phyloP scores from a whole-genome alignment of 2,329 filamentous ascomycete species.

The Parafenestella ontariensis region DNA sequence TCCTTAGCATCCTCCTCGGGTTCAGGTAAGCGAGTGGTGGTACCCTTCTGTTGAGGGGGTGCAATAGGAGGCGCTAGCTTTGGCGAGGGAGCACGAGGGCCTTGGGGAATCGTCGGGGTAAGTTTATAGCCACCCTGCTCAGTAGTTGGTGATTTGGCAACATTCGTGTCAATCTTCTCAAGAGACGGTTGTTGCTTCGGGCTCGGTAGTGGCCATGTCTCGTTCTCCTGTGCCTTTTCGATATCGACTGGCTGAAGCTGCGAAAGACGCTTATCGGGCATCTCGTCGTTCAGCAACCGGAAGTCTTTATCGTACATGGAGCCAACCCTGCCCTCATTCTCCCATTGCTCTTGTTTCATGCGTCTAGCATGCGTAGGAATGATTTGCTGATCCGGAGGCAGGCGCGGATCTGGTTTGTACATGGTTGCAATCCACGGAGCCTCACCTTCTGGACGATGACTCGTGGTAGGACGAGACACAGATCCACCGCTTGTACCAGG shows the following conservation, averaged over 20 bases:
- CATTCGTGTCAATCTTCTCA: slow-evolving; percentile 31
- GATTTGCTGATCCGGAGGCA: slow-evolving; percentile 94
- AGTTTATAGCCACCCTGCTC: slow-evolving; percentile 57
- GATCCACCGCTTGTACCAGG: slow-evolving; percentile 69
- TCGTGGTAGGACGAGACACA: slow-evolving; percentile 61
- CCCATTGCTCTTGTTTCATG: slow-evolving; percentile 94
- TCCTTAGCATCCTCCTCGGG: slow-evolving; percentile 64
- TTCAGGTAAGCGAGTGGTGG: slow-evolving; percentile 61
- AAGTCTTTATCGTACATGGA: slow-evolving; percentile 88
- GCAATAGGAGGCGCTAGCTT: slow-evolving; percentile 29
- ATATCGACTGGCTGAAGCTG: slow-evolving; percentile 39
- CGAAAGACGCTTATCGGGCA: slow-evolving; percentile 40
- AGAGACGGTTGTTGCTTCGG: slow-evolving; percentile 29
- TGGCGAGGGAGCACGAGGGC: slow-evolving; percentile 38
- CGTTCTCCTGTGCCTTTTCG: slow-evolving; percentile 36
- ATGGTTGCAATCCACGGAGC: slow-evolving; percentile 94
- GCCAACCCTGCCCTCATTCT: slow-evolving; percentile 86
- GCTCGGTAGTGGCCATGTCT: slow-evolving; percentile 46
- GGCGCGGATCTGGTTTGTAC: slow-evolving; percentile 92
- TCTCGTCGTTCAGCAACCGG: slow-evolving; percentile 76
- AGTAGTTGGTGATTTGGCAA: slow-evolving; percentile 38
- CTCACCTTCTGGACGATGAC: slow-evolving; percentile 85
- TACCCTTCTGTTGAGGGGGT: slow-evolving; percentile 41
- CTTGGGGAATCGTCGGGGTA: slow-evolving; percentile 53
- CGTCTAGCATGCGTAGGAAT: slow-evolving; percentile 91